phyloP scores from a whole-genome alignment of 2,329 filamentous ascomycete genomes.

The Harringtonia lauricola region DNA sequence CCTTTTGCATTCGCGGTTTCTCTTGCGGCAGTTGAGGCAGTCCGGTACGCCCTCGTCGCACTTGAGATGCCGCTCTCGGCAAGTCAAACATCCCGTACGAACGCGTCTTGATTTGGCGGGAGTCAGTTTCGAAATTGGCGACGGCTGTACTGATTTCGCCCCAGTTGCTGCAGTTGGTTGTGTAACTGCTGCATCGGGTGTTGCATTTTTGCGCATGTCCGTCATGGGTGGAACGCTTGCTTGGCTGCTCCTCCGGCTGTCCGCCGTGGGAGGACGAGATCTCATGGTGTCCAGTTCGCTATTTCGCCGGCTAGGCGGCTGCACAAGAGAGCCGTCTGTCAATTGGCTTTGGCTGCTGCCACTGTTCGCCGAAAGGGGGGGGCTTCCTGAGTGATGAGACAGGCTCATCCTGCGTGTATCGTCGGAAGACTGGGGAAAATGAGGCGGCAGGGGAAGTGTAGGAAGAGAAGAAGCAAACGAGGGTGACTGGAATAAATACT shows the following conservation, averaged over 20 bases:
- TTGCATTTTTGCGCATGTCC: conserved; percentile 1
- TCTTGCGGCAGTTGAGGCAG: conserved; percentile 77
- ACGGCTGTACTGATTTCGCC: neutral
- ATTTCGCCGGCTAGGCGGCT: conserved; percentile 1
- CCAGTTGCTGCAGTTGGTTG: conserved; percentile 9
- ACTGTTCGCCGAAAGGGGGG: neutral
- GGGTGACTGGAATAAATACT: conserved; percentile 15
- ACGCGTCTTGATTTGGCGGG: conserved; percentile 9
- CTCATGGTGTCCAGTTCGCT: conserved; percentile 1
- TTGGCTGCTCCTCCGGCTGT: conserved; percentile 8
- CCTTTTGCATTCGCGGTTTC: conserved; percentile 73
- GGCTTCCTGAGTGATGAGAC: neutral
- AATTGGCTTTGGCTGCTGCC: neutral
- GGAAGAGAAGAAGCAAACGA: conserved; percentile 6
- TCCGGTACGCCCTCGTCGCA: conserved; percentile 64
- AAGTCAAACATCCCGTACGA: conserved; percentile 83
- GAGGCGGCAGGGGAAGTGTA: conserved; percentile 1
- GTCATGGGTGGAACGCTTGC: neutral
- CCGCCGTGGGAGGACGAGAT: conserved; percentile 10
- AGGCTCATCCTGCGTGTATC: neutral
- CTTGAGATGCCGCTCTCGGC: conserved; percentile 79
- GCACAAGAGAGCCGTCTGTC: neutral
- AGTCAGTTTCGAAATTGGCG: neutral
- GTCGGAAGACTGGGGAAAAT: neutral
- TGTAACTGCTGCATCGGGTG: conserved; percentile 9